Evolutionary conservation across 2,329 filamentous ascomycete genomes (phyloP).

Genomic region (Arachnomyces sp.): DNA sequence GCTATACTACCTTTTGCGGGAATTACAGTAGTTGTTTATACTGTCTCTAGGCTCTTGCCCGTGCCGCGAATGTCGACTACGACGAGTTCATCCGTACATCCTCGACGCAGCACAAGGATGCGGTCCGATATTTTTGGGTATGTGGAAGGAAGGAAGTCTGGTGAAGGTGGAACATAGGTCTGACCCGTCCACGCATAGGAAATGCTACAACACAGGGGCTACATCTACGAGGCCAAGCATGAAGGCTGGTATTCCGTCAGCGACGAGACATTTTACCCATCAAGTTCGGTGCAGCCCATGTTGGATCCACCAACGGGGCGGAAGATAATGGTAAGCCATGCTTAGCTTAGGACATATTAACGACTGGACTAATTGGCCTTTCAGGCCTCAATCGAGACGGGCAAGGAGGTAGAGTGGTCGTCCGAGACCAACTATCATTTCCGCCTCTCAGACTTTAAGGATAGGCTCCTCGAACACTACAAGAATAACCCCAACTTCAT

Average conservation of each 20-base stretch:
- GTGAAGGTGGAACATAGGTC: background rate
- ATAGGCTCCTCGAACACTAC: constrained; percentile 74
- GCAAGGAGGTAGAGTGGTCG: constrained; percentile 88
- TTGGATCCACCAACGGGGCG: constrained; percentile 73
- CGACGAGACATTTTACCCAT: constrained; percentile 93
- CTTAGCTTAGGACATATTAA: background rate
- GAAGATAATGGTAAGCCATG: constrained; percentile 59
- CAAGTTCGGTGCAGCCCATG: constrained; percentile 61
- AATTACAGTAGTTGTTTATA: background rate
- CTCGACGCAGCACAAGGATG: constrained; percentile 68
- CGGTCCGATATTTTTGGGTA: constrained; percentile 84
- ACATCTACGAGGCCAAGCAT: constrained; percentile 78
- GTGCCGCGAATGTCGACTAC: constrained; percentile 59
- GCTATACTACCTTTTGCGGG: background rate
- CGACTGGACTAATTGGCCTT: constrained; percentile 9
- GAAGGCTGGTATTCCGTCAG: constrained; percentile 95
- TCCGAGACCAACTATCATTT: constrained; percentile 95
- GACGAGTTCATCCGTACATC: constrained; percentile 92
- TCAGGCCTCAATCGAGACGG: constrained; percentile 68
- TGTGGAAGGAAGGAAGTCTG: constrained; percentile 4
- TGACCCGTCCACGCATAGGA: constrained; percentile 32
- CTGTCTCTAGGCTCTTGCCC: constrained; percentile 52
- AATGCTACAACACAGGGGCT: constrained; percentile 63
- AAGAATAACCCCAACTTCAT: constrained; percentile 69
- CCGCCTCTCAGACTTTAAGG: constrained; percentile 70